These are phyloP conservation scores for Cordyceps cicadae DNA, from an alignment of 2,329 filamentous ascomycete genomes.

Conservation along the genomic window DNA sequence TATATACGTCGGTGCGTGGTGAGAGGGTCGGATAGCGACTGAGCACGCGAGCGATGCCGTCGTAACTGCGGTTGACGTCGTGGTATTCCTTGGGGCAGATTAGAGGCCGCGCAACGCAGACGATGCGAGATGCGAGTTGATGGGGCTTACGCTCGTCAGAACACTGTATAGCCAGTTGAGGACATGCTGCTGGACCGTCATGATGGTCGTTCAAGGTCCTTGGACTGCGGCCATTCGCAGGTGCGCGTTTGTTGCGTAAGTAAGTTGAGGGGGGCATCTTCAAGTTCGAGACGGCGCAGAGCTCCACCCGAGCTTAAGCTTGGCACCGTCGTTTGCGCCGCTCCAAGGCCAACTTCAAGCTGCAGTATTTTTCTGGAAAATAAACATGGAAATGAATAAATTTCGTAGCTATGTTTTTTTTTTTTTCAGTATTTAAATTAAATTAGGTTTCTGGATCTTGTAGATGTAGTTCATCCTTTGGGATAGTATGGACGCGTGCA, in stretches of 20 bases:
- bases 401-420: too few relatives aligned
- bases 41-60: conserved; percentile 77
- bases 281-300: not conserved
- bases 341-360: not conserved
- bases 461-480: too few relatives aligned
- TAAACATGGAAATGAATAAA: not conserved
- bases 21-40: conserved; percentile 70
- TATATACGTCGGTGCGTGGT: conserved; percentile 90
- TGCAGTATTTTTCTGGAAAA: not conserved
- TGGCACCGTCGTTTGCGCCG: not conserved
- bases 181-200: conserved; percentile 78
- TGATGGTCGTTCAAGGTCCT: conserved; percentile 23
- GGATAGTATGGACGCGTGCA: too few relatives aligned
- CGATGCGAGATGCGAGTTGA: not conserved
- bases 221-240: not conserved
- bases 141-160: conserved; percentile 57
- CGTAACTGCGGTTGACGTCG: conserved; percentile 87
- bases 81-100: conserved; percentile 67
- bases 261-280: not conserved
- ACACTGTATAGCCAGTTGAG: conserved; percentile 95
- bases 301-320: not conserved
- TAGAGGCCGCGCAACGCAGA: conserved; percentile 5
- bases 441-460: too few relatives aligned
- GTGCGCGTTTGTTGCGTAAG: not conserved
- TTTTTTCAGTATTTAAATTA: too few relatives aligned